These are phyloP conservation scores for Rubia tinctorum DNA, from an alignment of 305 asterid species.

Conservation along the genomic window DNA sequence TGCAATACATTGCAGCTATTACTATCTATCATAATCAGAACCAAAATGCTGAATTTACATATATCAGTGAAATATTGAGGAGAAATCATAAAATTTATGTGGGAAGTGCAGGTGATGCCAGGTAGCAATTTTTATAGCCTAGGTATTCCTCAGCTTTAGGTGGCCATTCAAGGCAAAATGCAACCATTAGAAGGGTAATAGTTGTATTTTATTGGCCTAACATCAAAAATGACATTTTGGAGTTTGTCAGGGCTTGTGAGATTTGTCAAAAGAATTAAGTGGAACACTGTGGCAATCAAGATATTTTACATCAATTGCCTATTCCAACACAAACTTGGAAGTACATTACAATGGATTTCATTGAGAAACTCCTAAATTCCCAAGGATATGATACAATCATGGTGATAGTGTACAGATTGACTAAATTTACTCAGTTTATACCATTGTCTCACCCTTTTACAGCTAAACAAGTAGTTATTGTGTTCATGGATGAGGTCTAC, in stretches of 20 bases:
- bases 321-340: neutral
- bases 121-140: neutral
- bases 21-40: too few relatives aligned
- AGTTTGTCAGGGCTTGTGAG: neutral
- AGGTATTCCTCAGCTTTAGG: neutral
- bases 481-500: neutral
- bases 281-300: too few relatives aligned
- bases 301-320: neutral
- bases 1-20: too few relatives aligned
- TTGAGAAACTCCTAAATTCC: neutral
- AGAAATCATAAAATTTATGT: too few relatives aligned
- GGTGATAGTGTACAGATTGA: slow-evolving; percentile 4
- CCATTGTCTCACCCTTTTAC: neutral
- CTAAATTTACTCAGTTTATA: neutral
- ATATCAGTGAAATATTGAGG: neutral
- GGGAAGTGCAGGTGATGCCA: neutral
- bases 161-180: neutral
- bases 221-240: neutral
- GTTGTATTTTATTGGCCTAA: neutral
- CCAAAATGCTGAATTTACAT: neutral
- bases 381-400: neutral
- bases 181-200: neutral
- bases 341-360: neutral
- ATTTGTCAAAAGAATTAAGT: neutral
- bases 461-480: neutral